These are phyloP conservation scores for Pseudocercospora fuligena DNA, from an alignment of 2,329 filamentous ascomycete species.

Conservation along the genomic window DNA sequence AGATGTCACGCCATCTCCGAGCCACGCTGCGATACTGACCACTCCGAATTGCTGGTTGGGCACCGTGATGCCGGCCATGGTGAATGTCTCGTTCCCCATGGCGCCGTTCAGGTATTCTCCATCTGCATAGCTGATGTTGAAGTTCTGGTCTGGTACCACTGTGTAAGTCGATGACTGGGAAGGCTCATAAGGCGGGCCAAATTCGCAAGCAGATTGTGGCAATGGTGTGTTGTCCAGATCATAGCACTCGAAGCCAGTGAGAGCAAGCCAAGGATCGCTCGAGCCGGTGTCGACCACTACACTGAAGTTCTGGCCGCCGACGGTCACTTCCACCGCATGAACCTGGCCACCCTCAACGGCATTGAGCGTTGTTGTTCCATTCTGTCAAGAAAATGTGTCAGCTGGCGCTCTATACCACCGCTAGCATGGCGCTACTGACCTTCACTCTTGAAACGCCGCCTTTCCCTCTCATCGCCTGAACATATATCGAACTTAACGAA, in stretches of 20 bases:
- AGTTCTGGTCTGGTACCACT: conserved; percentile 46
- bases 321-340: conserved; percentile 37
- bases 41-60: conserved; percentile 53
- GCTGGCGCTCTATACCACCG: not conserved
- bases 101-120: conserved; percentile 47
- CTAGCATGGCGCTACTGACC: conserved; percentile 13
- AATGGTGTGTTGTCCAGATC: conserved; percentile 21
- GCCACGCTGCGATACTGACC: conserved; percentile 43
- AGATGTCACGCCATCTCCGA: conserved; percentile 44
- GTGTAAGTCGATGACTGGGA: conserved; percentile 42
- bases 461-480: conserved; percentile 33
- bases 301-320: conserved; percentile 41
- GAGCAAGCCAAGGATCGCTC: conserved; percentile 53
- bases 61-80: conserved; percentile 53
- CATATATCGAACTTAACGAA: conserved; percentile 35
- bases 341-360: conserved; percentile 36
- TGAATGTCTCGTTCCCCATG: conserved; percentile 49
- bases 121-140: conserved; percentile 52
- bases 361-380: conserved; percentile 26
- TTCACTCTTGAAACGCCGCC: conserved; percentile 25
- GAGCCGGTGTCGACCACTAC: conserved; percentile 55
- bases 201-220: conserved; percentile 36
- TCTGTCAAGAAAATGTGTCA: conserved; percentile 18
- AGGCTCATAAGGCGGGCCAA: conserved; percentile 40
- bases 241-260: conserved; percentile 36